phyloP scores from a whole-genome alignment of 139 green algal genomes.

The Asterochloris sp. region DNA sequence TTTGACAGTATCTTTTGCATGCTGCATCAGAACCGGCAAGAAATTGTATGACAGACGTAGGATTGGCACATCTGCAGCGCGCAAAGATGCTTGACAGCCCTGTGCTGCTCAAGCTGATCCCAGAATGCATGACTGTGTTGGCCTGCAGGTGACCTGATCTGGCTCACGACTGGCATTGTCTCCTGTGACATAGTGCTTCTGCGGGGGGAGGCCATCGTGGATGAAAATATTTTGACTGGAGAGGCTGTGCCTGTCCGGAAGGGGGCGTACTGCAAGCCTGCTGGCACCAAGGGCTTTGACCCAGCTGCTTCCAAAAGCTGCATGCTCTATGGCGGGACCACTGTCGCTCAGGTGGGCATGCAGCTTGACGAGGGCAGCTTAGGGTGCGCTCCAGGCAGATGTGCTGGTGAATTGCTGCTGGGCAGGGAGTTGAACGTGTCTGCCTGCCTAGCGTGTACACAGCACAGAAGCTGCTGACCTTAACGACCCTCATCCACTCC shows the following conservation, averaged over 20 bases:
- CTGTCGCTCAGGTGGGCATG: constrained; percentile 53
- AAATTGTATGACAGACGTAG: too few relatives aligned
- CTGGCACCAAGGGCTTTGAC: constrained; percentile 29
- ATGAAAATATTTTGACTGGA: constrained; percentile 72
- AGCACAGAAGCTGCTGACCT: neutral
- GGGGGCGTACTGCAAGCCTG: constrained; percentile 17
- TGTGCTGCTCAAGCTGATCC: too few relatives aligned
- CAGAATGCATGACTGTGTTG: too few relatives aligned
- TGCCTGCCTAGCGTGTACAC: neutral
- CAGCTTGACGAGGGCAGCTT: neutral
- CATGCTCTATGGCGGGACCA: constrained; percentile 65
- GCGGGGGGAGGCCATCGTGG: constrained; percentile 58
- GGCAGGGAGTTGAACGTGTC: neutral
- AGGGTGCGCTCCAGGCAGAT: neutral
- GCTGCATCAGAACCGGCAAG: too few relatives aligned
- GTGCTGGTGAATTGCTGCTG: neutral
- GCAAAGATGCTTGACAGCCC: too few relatives aligned
- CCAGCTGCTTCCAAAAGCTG: constrained; percentile 50
- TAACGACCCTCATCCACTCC: neutral
- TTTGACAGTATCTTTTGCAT: too few relatives aligned
- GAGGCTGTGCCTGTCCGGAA: constrained; percentile 70
- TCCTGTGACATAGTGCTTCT: constrained; percentile 59
- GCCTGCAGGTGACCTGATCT: constrained; percentile 54
- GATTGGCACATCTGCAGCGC: too few relatives aligned
- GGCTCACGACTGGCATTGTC: constrained; percentile 40